Percentiles rank a stretch among this genome's conserved stretches.
phyloP scores from a whole-genome alignment of 2,329 filamentous ascomycete species.

The Cryphonectria parasitica region DNA sequence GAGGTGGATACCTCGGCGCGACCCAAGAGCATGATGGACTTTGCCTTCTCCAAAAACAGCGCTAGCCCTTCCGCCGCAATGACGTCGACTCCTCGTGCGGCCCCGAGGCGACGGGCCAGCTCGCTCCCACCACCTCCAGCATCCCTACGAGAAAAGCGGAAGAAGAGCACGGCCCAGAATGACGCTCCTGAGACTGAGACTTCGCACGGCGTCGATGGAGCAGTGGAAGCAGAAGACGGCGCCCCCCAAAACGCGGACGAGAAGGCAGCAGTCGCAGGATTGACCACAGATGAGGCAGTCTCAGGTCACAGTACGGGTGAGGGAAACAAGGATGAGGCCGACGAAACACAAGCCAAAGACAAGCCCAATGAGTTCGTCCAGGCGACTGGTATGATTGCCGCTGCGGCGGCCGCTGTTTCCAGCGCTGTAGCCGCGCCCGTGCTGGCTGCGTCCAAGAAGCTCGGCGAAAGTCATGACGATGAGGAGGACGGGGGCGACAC shows the following conservation, averaged over 20 bases:
- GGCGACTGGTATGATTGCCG: background rate
- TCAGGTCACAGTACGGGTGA: slow-evolving; percentile 34
- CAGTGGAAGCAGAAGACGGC: slow-evolving; percentile 39
- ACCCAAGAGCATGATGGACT: slow-evolving; percentile 52
- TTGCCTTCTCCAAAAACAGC: slow-evolving; percentile 34
- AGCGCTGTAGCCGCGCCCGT: background rate
- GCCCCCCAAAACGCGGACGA: slow-evolving; percentile 28
- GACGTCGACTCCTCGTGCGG: slow-evolving; percentile 41
- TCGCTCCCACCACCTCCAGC: slow-evolving; percentile 51
- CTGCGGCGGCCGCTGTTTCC: background rate
- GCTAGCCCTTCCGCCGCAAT: slow-evolving; percentile 40
- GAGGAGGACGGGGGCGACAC: slow-evolving; percentile 51
- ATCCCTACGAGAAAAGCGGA: slow-evolving; percentile 31
- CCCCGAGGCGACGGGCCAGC: slow-evolving; percentile 49
- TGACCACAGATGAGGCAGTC: background rate
- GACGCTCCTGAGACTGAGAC: slow-evolving; percentile 5
- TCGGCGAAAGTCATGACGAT: slow-evolving; percentile 38
- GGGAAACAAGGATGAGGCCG: slow-evolving; percentile 51
- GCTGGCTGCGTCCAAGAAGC: slow-evolving; percentile 13
- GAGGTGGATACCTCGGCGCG: slow-evolving; percentile 40
- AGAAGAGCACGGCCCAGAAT: slow-evolving; percentile 13
- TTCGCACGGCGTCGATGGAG: slow-evolving; percentile 40
- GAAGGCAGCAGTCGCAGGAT: background rate
- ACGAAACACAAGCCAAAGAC: background rate
- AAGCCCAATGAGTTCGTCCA: slow-evolving; percentile 28